These are phyloP conservation scores for Diddensiella santjacobensis DNA, from an alignment of 805 yeast genomes.

Conservation along the genomic window DNA sequence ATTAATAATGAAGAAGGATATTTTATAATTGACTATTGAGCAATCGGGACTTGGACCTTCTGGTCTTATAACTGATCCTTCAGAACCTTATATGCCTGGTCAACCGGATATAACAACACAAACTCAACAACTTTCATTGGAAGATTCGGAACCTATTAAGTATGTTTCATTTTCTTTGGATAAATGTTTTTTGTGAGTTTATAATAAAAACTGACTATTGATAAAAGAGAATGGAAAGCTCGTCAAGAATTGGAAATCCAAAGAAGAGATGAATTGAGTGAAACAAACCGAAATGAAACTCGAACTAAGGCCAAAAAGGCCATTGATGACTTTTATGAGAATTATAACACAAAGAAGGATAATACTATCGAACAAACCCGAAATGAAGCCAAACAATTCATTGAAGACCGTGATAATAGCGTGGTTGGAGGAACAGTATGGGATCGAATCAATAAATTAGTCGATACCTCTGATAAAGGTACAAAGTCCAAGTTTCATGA, in stretches of 20 bases:
- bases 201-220: background rate
- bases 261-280: slow-evolving; percentile 71
- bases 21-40: background rate
- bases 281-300: slow-evolving; percentile 59
- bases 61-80: slow-evolving; percentile 21
- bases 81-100: slow-evolving; percentile 19
- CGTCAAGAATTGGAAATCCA: slow-evolving; percentile 74
- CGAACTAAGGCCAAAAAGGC: slow-evolving; percentile 74
- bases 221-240: slow-evolving; percentile 69
- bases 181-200: slow-evolving; percentile 1
- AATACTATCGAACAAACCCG: slow-evolving; percentile 58
- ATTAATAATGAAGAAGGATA: background rate
- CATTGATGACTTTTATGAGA: slow-evolving; percentile 88
- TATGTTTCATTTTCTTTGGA: slow-evolving; percentile 29
- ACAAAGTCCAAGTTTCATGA: slow-evolving; percentile 48
- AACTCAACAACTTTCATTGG: slow-evolving; percentile 29
- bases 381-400: slow-evolving; percentile 65
- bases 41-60: slow-evolving; percentile 13
- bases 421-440: slow-evolving; percentile 48
- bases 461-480: slow-evolving; percentile 43
- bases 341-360: slow-evolving; percentile 81
- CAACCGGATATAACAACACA: slow-evolving; percentile 14
- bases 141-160: slow-evolving; percentile 55
- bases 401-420: slow-evolving; percentile 64
- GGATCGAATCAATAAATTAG: slow-evolving; percentile 55